These are phyloP conservation scores for Leptoxyphium fumago DNA, from an alignment of 2,329 filamentous ascomycete species.

Conservation along the genomic window DNA sequence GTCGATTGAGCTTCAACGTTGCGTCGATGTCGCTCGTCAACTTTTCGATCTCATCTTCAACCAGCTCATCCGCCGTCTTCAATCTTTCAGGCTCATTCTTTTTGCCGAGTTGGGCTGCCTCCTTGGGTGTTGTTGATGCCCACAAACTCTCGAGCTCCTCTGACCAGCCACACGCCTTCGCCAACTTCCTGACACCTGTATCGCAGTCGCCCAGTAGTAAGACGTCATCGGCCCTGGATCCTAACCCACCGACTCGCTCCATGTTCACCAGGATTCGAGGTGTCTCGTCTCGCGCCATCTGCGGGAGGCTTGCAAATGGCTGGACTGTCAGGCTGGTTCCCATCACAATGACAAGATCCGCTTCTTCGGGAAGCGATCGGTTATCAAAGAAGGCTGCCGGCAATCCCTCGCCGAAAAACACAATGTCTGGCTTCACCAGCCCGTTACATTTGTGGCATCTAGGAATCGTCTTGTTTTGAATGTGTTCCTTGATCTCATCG, in stretches of 20 bases:
- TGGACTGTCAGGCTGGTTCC: slow-evolving; percentile 80
- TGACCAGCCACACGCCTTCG: slow-evolving; percentile 68
- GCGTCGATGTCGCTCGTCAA: slow-evolving; percentile 44
- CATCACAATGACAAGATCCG: slow-evolving; percentile 71
- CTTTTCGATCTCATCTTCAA: slow-evolving; percentile 44
- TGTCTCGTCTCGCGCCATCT: slow-evolving; percentile 42
- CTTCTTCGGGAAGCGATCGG: slow-evolving; percentile 39
- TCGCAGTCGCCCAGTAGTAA: slow-evolving; percentile 73
- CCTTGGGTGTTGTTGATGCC: slow-evolving; percentile 48
- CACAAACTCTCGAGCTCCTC: slow-evolving; percentile 69
- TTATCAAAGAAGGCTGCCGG: slow-evolving; percentile 51
- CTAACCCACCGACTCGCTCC: slow-evolving; percentile 67
- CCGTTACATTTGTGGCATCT: slow-evolving; percentile 57
- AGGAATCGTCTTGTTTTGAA: slow-evolving; percentile 55
- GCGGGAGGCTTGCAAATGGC: slow-evolving; percentile 73
- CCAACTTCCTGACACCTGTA: slow-evolving; percentile 60
- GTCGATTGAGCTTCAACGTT: slow-evolving; percentile 32
- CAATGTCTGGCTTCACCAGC: slow-evolving; percentile 83
- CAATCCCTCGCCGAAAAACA: slow-evolving; percentile 75
- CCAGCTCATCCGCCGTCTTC: slow-evolving; percentile 37
- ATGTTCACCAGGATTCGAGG: slow-evolving; percentile 80
- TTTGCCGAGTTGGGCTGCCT: slow-evolving; percentile 32
- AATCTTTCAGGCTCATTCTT: slow-evolving; percentile 4
- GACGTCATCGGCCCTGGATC: slow-evolving; percentile 69
- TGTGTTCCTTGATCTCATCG: slow-evolving; percentile 55